Evolutionary conservation across 495 filamentous ascomycete species (phyloP).

Genomic region (Terfezia claveryi): DNA sequence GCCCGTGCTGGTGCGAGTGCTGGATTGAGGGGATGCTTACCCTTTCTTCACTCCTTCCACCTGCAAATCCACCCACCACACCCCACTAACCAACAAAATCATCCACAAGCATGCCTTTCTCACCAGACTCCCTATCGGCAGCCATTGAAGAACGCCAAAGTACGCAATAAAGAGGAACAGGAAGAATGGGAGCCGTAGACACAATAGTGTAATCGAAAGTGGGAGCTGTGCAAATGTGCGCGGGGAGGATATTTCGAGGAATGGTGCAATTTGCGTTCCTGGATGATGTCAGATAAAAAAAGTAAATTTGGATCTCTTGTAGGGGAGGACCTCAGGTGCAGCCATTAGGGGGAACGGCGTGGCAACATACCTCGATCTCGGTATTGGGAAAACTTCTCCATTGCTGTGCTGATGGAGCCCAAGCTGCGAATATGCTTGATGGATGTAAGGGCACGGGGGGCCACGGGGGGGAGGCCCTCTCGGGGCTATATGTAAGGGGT

Average conservation of each 20-base stretch:
- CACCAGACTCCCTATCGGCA: constrained; percentile 55
- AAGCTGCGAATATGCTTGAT: background rate
- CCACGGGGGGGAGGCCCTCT: too few relatives aligned
- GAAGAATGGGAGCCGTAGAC: constrained; percentile 60
- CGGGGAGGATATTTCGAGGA: constrained; percentile 53
- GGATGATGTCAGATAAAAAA: constrained; percentile 3
- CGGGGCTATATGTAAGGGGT: too few relatives aligned
- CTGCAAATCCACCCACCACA: constrained; percentile 96
- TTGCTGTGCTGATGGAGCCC: constrained; percentile 20
- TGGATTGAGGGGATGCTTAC: constrained; percentile 19
- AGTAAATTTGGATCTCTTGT: too few relatives aligned
- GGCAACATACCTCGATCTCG: constrained; percentile 57
- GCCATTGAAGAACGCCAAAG: constrained; percentile 63
- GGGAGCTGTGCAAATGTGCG: background rate
- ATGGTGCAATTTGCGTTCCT: constrained; percentile 94
- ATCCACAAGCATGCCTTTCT: constrained; percentile 75
- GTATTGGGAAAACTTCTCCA: constrained; percentile 97
- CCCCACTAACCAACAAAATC: constrained; percentile 61
- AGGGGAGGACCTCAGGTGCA: too few relatives aligned
- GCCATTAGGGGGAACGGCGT: background rate
- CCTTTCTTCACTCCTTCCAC: constrained; percentile 89
- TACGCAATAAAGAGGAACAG: constrained; percentile 42
- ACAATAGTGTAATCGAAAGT: constrained; percentile 36
- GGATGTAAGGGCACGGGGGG: too few relatives aligned
- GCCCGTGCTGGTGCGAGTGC: background rate